Evolutionary conservation across 495 filamentous ascomycete species (phyloP).

Genomic region (Xylaria bambusicola): DNA sequence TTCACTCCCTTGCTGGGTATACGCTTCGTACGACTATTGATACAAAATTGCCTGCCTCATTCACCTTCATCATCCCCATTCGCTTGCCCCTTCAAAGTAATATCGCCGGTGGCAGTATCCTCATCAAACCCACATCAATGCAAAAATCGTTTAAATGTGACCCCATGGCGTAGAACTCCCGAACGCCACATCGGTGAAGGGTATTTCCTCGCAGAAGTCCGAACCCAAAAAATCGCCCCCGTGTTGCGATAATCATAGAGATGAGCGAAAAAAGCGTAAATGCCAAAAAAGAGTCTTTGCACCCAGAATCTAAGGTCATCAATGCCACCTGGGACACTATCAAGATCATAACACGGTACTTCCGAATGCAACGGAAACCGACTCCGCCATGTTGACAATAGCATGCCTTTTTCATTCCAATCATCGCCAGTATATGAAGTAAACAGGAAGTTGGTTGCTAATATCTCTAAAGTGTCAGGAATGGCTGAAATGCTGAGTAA

Average conservation of each 20-base stretch:
- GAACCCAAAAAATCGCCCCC: slow-evolving; percentile 24
- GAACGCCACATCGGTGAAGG: slow-evolving; percentile 36
- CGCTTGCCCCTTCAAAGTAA: slow-evolving; percentile 16
- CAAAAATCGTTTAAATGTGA: slow-evolving; percentile 20
- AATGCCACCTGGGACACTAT: slow-evolving; percentile 30
- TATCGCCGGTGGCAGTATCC: slow-evolving; percentile 7
- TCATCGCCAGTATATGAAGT: slow-evolving; percentile 13
- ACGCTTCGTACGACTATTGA: slow-evolving; percentile 36
- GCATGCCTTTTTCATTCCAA: slow-evolving; percentile 4
- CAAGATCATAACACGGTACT: slow-evolving; percentile 29
- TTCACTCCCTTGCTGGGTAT: slow-evolving; percentile 33
- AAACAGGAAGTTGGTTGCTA: neutral
- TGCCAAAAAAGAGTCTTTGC: slow-evolving; percentile 29
- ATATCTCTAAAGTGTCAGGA: slow-evolving; percentile 21
- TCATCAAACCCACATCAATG: slow-evolving; percentile 30
- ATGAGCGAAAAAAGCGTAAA: slow-evolving; percentile 30
- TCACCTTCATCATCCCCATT: slow-evolving; percentile 23
- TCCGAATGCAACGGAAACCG: slow-evolving; percentile 29
- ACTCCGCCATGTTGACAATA: slow-evolving; percentile 15
- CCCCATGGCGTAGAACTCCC: slow-evolving; percentile 25
- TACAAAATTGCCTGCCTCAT: slow-evolving; percentile 31
- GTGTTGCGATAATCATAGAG: slow-evolving; percentile 28
- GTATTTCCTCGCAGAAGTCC: slow-evolving; percentile 34
- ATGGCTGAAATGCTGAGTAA: slow-evolving; percentile 19
- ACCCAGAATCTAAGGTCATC: slow-evolving; percentile 35